phyloP scores from a whole-genome alignment of 306 rosid genomes.

The Echinosophora koreensis region DNA sequence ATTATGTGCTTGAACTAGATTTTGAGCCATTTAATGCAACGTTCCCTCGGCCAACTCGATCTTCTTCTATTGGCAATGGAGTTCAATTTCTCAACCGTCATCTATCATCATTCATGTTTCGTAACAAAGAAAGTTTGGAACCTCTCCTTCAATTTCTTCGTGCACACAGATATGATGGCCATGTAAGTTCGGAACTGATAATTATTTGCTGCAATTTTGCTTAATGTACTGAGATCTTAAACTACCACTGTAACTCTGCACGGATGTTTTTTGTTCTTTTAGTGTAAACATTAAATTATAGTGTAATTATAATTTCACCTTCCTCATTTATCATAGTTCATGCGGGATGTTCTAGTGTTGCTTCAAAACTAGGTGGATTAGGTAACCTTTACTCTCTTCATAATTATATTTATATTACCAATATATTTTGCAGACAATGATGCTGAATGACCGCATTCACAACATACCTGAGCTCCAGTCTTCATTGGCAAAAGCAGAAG shows the following conservation, averaged over 20 bases:
- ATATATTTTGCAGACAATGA: not conserved
- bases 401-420: not conserved
- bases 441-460: no score
- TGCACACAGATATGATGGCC: slow-evolving; percentile 68
- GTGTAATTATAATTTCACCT: not conserved
- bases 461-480: no score
- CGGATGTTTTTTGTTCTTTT: not conserved
- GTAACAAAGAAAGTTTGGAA: slow-evolving; percentile 39
- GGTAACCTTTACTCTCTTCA: not conserved
- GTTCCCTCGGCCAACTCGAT: no score
- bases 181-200: slow-evolving; percentile 53
- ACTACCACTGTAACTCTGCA: not conserved
- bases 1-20: no score
- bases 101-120: no score
- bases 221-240: not conserved
- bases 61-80: no score
- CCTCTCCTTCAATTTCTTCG: slow-evolving; percentile 80
- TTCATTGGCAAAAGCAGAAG: no score
- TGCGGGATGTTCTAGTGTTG: not conserved
- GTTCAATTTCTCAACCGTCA: no score
- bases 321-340: not conserved
- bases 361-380: not conserved
- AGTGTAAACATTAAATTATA: not conserved
- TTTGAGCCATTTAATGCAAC: no score
- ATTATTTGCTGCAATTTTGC: slow-evolving; percentile 10